These are phyloP conservation scores for Malassezia furfur DNA, from an alignment of 1,284 basidiomycete genomes.

Conservation along the genomic window DNA sequence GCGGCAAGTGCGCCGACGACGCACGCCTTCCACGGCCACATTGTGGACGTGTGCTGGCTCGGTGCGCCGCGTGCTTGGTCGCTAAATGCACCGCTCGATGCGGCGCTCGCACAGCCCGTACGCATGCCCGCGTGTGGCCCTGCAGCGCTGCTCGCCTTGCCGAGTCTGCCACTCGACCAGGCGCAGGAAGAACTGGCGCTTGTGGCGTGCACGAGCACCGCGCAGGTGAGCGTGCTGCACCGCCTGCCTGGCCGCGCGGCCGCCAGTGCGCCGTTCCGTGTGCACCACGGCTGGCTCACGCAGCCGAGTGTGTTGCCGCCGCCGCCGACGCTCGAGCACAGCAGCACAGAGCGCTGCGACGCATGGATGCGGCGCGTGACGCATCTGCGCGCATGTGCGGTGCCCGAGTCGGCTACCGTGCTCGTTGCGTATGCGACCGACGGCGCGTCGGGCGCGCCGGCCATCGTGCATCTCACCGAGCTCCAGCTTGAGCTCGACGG, in stretches of 20 bases:
- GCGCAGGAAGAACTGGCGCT: conserved; percentile 8
- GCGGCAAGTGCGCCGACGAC: background rate
- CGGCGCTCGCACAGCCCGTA: background rate
- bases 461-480: background rate
- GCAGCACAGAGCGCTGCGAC: background rate
- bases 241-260: background rate
- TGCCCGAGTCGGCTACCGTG: background rate
- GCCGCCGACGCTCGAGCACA: conserved; percentile 8
- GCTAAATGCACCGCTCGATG: background rate
- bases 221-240: conserved; percentile 6
- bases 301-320: conserved; percentile 8
- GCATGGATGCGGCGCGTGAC: background rate
- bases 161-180: background rate
- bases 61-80: conserved; percentile 7
- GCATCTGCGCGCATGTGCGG: background rate
- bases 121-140: conserved; percentile 9
- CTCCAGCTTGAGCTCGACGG: conserved; percentile 6
- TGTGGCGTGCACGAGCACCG: background rate
- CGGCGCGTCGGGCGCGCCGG: no score
- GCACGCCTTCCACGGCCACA: background rate
- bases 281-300: conserved; percentile 1
- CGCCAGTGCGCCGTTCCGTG: background rate
- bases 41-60: conserved; percentile 3
- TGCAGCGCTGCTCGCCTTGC: background rate
- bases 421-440: conserved; percentile 8